These are phyloP conservation scores for Hypoxylon perforatum DNA, from an alignment of 495 filamentous ascomycete genomes.

Conservation along the genomic window DNA sequence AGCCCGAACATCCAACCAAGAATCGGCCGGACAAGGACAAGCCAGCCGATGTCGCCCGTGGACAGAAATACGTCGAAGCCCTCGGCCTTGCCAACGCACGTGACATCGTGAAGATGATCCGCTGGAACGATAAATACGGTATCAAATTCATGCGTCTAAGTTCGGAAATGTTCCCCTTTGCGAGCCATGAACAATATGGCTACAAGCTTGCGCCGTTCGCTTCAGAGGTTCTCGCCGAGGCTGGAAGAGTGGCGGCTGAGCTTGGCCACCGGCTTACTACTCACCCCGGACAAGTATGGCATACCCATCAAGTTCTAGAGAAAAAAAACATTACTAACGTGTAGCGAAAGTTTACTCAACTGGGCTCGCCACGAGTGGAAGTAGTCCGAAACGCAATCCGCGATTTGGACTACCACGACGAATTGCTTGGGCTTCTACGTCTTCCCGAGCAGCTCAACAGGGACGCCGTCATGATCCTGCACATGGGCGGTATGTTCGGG, in stretches of 20 bases:
- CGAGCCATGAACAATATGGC: constrained; percentile 85
- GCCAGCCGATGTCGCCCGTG: constrained; percentile 67
- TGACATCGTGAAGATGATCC: constrained; percentile 85
- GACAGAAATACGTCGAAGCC: constrained; percentile 77
- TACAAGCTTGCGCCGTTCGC: constrained; percentile 92
- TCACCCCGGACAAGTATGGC: constrained; percentile 81
- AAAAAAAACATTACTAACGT: constrained; percentile 18
- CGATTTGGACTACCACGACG: constrained; percentile 90
- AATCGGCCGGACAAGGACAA: constrained; percentile 81
- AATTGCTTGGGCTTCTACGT: constrained; percentile 81
- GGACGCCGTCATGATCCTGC: constrained; percentile 93
- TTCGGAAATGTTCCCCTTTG: constrained; percentile 97
- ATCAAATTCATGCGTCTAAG: constrained; percentile 94
- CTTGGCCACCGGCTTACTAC: constrained; percentile 88
- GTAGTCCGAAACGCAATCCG: constrained; percentile 81
- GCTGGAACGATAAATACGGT: constrained; percentile 92
- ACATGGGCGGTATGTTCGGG: constrained; percentile 93
- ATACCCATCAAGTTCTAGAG: background rate
- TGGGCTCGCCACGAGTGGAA: constrained; percentile 79
- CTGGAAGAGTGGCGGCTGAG: constrained; percentile 79
- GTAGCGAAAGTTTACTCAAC: constrained; percentile 75
- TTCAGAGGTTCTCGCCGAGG: constrained; percentile 77
- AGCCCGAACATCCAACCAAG: constrained; percentile 82
- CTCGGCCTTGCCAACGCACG: constrained; percentile 84
- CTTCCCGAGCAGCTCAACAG: constrained; percentile 83